Percentiles rank a stretch among this genome's conserved stretches.
phyloP scores from a whole-genome alignment of 495 filamentous ascomycete genomes.

The Articulospora tetracladia region DNA sequence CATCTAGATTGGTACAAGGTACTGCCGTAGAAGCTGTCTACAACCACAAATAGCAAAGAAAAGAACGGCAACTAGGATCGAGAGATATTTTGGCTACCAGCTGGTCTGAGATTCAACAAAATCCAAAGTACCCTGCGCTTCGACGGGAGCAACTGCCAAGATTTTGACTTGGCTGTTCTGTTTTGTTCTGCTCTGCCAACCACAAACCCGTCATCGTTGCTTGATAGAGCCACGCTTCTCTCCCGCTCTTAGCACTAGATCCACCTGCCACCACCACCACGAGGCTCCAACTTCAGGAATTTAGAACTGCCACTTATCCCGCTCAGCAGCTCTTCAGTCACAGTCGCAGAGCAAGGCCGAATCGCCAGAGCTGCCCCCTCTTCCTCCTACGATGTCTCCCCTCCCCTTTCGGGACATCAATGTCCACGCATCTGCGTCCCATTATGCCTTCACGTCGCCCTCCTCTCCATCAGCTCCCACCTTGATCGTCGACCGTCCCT shows the following conservation, averaged over 20 bases:
- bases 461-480: slow-evolving; percentile 85
- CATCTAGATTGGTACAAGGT: no score
- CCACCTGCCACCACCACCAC: not conserved
- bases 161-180: not conserved
- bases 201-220: not conserved
- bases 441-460: slow-evolving; percentile 95
- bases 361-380: not conserved
- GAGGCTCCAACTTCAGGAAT: not conserved
- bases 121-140: no score
- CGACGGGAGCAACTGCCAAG: no score
- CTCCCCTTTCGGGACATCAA: slow-evolving; percentile 96
- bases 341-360: not conserved
- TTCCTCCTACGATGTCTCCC: slow-evolving; percentile 49
- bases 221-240: not conserved
- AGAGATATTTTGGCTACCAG: no score
- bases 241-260: not conserved
- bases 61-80: no score
- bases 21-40: no score
- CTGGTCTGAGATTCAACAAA: no score
- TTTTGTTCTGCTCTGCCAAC: no score
- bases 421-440: slow-evolving; percentile 81
- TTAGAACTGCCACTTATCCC: not conserved
- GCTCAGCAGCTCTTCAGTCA: not conserved
- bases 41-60: no score
- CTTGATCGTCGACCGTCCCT: slow-evolving; percentile 83